Base-by-base conservation (phyloP, 2,329 filamentous ascomycete species). In the Epichloe sylvatica region DNA sequence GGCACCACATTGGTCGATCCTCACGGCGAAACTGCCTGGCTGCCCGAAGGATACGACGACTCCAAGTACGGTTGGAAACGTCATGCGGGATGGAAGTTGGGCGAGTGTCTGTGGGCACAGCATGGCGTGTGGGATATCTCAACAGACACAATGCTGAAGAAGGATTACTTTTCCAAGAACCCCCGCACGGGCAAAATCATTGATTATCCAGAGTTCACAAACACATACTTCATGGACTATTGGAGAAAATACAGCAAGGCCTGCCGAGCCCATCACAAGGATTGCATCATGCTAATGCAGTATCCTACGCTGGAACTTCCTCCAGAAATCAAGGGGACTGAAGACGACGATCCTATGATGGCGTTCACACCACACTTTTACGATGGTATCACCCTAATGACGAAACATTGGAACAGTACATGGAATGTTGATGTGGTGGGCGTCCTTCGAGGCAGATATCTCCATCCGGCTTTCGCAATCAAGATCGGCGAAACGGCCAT, bases 401-500 rank as follows among this genome's bases (percentile, higher is more conserved):
- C 88, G 12, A 98, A 98, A 69, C 94, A 95, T 65, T 98, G 92
- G 92, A 98, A 97, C 62, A 84, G 90, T 38, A 81, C 84, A 15
- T 98, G 92, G 85, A 98, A 98, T 57, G 85, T 98, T 7, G 92
- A 98, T 63, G 87, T 98, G 4, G 81, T 98, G 46, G 92, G 92
- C 2, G 79, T 98, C 13, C 72, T 98, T 41, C 83, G 92, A 43
- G 92, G 92, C 12, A 84, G 83, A 55, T 98, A 98, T 61, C 73
- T 86, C 56, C 85, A 84, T 21, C 92, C 92, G 12, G 87, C 87
- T 0, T 91, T 98, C 62, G 92, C 88, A 3, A 84, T 98, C 63
- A 92, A 90, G 61, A 74, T 98, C 44, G 92, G 92, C 45, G 91
- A 97, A 70, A 86, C 82, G 3, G 91, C 92, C 0, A 97, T 98